Percentiles rank a stretch among this genome's conserved stretches.
These are phyloP conservation scores for Blakeslea trispora DNA, from an alignment of 371 early-diverging fungal species.

Conservation along the genomic window DNA sequence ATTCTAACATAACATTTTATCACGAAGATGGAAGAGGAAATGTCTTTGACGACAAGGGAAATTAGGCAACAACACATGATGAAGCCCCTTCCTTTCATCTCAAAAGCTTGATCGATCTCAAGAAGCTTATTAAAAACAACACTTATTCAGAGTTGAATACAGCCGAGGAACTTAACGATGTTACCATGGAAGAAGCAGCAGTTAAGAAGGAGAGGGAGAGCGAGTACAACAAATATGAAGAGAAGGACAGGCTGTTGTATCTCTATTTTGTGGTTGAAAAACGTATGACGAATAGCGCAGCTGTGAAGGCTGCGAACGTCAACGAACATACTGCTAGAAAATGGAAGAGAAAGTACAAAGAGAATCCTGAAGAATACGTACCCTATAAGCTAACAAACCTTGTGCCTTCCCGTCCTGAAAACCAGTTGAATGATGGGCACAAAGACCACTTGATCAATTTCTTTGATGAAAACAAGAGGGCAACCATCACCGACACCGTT, in stretches of 20 bases:
- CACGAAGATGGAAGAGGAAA: slow-evolving; percentile 18
- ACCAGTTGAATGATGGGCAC: slow-evolving; percentile 8
- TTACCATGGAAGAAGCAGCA: slow-evolving; percentile 1
- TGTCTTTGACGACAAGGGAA: slow-evolving; percentile 11
- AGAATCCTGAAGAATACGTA: slow-evolving; percentile 15
- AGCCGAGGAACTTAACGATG: slow-evolving; percentile 8
- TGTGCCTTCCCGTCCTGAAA: slow-evolving; percentile 12
- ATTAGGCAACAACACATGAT: slow-evolving; percentile 14
- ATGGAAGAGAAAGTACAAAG: slow-evolving; percentile 13
- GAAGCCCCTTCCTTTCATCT: slow-evolving; percentile 20
- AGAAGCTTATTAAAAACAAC: slow-evolving; percentile 19
- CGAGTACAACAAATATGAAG: slow-evolving; percentile 7
- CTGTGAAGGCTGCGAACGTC: slow-evolving; percentile 16
- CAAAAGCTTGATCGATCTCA: slow-evolving; percentile 14
- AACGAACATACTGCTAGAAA: slow-evolving; percentile 18
- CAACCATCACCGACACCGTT: slow-evolving; percentile 11
- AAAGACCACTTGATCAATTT: slow-evolving; percentile 1
- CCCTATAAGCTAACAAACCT: slow-evolving; percentile 16
- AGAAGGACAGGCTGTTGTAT: slow-evolving; percentile 9
- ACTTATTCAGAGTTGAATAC: slow-evolving; percentile 11
- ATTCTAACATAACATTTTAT: slow-evolving; percentile 20
- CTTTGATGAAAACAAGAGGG: slow-evolving; percentile 13
- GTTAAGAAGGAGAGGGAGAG: slow-evolving; percentile 5
- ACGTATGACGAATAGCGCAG: slow-evolving; percentile 13
- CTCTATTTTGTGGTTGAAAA: slow-evolving; percentile 12